Conservation (phyloP, 2,329 filamentous ascomycete species). For the Fusarium floridanum region DNA sequence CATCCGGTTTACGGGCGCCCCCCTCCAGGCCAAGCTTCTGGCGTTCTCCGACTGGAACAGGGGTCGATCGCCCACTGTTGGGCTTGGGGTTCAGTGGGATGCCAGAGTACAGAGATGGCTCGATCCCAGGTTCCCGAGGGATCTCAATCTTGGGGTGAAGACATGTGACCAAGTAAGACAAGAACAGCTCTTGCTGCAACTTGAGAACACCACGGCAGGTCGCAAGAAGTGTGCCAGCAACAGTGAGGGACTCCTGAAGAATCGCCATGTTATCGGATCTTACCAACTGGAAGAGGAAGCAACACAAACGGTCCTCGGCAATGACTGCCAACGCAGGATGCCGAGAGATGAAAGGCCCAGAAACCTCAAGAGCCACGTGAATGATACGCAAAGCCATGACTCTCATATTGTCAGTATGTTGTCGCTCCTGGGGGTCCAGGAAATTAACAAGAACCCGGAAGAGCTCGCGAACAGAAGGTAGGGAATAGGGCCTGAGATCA, state of each 20-base stretch:
- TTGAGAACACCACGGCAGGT: conserved; percentile 93
- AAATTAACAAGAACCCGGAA: conserved; percentile 95
- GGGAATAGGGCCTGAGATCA: conserved; percentile 86
- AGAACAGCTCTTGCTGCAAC: conserved; percentile 94
- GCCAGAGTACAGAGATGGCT: conserved; percentile 90
- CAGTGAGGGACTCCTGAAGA: conserved; percentile 90
- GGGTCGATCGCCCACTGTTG: conserved; percentile 86
- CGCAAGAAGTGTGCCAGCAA: conserved; percentile 89
- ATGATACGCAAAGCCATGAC: conserved; percentile 98
- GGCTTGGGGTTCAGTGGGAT: conserved; percentile 90
- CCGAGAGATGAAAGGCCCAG: conserved; percentile 92
- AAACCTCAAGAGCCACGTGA: conserved; percentile 95
- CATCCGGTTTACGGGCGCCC: conserved; percentile 91
- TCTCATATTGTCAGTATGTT: conserved; percentile 93
- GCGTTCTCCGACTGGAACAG: conserved; percentile 90
- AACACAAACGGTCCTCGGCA: conserved; percentile 92
- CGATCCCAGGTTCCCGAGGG: conserved; percentile 88
- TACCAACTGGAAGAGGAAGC: conserved; percentile 95
- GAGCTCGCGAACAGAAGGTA: conserved; percentile 93
- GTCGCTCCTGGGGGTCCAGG: conserved; percentile 90
- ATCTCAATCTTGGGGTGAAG: conserved; percentile 95
- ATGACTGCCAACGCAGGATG: conserved; percentile 89
- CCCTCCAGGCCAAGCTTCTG: conserved; percentile 94
- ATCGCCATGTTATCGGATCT: conserved; percentile 97
- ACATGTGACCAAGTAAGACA: conserved; percentile 94